Conservation (phyloP, 2,329 filamentous ascomycete species). For the Monosporascus sp. region DNA sequence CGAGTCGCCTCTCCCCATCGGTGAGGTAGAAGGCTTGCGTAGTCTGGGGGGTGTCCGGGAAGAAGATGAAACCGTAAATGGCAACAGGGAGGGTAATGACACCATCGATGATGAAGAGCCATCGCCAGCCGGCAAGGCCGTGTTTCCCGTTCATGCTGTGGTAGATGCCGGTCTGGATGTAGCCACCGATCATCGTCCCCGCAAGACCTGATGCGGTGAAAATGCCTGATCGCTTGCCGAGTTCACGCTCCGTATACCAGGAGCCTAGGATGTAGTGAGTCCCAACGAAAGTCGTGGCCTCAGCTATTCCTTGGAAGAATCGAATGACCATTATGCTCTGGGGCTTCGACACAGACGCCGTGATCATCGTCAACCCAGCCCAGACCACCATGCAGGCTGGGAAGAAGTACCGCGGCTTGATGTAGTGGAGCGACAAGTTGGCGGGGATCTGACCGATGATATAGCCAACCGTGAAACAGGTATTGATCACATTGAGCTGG, state of each 20-base stretch:
- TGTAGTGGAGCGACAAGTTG: slow-evolving; percentile 57
- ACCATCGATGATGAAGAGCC: slow-evolving; percentile 45
- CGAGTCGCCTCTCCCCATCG: slow-evolving; percentile 28
- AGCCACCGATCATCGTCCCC: slow-evolving; percentile 57
- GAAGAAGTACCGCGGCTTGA: slow-evolving; percentile 59
- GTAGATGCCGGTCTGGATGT: slow-evolving; percentile 52
- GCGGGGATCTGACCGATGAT: slow-evolving; percentile 54
- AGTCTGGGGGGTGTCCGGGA: slow-evolving; percentile 47
- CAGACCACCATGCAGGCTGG: slow-evolving; percentile 59
- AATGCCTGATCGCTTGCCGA: slow-evolving; percentile 56
- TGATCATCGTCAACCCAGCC: slow-evolving; percentile 59
- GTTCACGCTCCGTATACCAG: slow-evolving; percentile 56
- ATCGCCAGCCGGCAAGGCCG: slow-evolving; percentile 51
- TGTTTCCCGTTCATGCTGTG: slow-evolving; percentile 37
- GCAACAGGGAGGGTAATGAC: slow-evolving; percentile 52
- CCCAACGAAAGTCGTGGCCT: slow-evolving; percentile 52
- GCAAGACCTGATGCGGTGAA: slow-evolving; percentile 56
- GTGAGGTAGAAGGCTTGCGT: slow-evolving; percentile 45
- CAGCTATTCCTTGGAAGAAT: slow-evolving; percentile 49
- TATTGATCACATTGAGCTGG: slow-evolving; percentile 49
- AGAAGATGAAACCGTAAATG: slow-evolving; percentile 46
- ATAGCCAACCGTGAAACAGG: slow-evolving; percentile 40
- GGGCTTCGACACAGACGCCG: slow-evolving; percentile 45
- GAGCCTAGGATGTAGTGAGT: slow-evolving; percentile 55
- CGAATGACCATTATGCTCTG: slow-evolving; percentile 55